Base-by-base conservation (phyloP, 2,329 filamentous ascomycete genomes). In the Talaromyces albobiverticillius region DNA sequence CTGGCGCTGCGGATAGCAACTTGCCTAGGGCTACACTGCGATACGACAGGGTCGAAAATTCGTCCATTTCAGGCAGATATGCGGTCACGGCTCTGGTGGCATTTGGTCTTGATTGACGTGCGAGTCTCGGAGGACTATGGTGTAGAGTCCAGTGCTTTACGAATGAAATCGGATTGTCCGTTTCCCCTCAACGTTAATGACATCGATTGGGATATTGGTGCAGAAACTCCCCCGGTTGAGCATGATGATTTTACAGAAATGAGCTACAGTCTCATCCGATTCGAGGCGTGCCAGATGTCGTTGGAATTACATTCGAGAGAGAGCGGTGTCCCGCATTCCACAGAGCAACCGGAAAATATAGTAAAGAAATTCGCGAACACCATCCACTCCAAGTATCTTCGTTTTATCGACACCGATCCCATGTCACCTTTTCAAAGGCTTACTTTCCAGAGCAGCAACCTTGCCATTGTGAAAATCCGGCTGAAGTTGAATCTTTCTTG, bases 1-100 rank as follows among this genome's bases (percentile, higher is more conserved):
- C 47, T 60, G 10, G 59, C 50, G 10, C 51, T 61, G 14, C 59
- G 59, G 20, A 60, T 57, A 18, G 55, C 56, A 13, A 55, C 59
- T 34, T 57, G 47, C 43, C 32, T 61, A 29, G 59, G 58, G 16
- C 31, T 60, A 18, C 59, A 61, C 49, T 54, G 56, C 10, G 54
- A 58, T 36, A 55, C 53, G 22, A 34, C 32, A 16, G 34, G 36
- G 29, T 55, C 57, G 7, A 56, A 54, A n/a, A 54, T 61, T 4
- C 51, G 49, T 2, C 59, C 59, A 3, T 58, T 55, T 46, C 20
- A 61, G 43, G 41, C 50, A 16, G 59, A 61, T 29, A 56, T 58
- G 38, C 59, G 59, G 13, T 46, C 55, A 22, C 57, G 59, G 13
- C 42, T 60, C 14, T 61, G 59, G 59, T 60, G 59, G 59, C 56